Base-by-base conservation (phyloP, 2,329 filamentous ascomycete genomes). In the Hysterium pulicare region DNA sequence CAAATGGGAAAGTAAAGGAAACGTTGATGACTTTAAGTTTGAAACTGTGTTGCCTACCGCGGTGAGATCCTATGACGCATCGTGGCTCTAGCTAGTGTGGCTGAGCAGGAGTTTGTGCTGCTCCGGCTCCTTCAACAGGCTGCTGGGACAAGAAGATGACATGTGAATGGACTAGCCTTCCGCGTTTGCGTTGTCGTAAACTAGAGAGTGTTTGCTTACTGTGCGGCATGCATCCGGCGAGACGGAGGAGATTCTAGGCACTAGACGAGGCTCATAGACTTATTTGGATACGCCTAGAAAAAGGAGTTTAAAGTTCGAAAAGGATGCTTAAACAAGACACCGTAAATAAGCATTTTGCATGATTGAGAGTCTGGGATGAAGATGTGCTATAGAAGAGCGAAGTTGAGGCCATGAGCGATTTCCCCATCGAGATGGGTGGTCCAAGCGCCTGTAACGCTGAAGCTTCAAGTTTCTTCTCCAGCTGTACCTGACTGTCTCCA, bases 401-500 rank as follows among this genome's bases (percentile, higher is more conserved):
- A 13, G 24, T 28, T 28, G 24, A 28, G 8, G 13, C 24, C 13
- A 19, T 15, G 32, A 33, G 32, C 7, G 8, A 16, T 9, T 33
- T 33, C 32, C 32, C 7, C 7, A 28, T 28, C 24, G 24, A 16
- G 32, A 8, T 16, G 7, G 41, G 31, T 34, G 42, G 39, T 21
- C 42, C 42, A 43, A 42, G 41, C 40, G 31, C 30, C 31, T 28
- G 11, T 34, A 26, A 33, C 22, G 37, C 30, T 17, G 24, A 15
- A 49, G 44, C 47, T 34, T 42, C 47, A 37, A 45, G 38, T 40
- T 35, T 47, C 44, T 47, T 43, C 41, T 16, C 43, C 24, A 28
- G 13, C 24, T 28, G 8, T 13, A 28, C 24, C 24, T 8, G 13
- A 46, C 46, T 48, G 49, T 46, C 37, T 39, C 26, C 24, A 49